Conservation (phyloP, 2,329 filamentous ascomycete species). For the Alternaria postmessia region DNA sequence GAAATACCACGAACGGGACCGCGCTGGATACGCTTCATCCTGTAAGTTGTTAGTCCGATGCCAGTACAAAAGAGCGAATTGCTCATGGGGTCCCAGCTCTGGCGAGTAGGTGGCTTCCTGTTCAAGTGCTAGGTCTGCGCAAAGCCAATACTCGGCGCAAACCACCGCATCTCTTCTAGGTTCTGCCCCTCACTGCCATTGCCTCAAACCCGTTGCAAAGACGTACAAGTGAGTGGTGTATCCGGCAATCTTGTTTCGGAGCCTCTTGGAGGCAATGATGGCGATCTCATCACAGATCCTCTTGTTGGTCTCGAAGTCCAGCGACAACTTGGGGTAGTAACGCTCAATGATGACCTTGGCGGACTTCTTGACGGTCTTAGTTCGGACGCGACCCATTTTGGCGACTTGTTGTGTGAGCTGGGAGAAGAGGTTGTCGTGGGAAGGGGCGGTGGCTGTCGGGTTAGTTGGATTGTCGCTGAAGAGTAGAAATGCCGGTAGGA, state of each 20-base stretch:
- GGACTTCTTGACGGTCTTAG: conserved; percentile 79
- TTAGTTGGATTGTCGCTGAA: conserved; percentile 41
- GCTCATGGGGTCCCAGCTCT: not conserved
- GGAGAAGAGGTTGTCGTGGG: conserved; percentile 30
- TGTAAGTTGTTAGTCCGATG: conserved; percentile 37
- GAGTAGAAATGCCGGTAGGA: conserved; percentile 11
- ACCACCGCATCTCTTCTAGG: conserved; percentile 93
- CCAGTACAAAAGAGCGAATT: not conserved
- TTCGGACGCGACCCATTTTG: conserved; percentile 66
- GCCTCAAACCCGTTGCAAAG: conserved; percentile 67
- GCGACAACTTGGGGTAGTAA: conserved; percentile 86
- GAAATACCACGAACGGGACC: conserved; percentile 99
- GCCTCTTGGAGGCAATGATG: conserved; percentile 98
- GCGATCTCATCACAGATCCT: conserved; percentile 99
- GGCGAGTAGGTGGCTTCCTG: not conserved
- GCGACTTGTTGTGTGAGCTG: conserved; percentile 40
- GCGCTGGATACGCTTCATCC: conserved; percentile 99
- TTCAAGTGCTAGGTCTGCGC: not conserved
- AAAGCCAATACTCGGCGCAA: conserved; percentile 49
- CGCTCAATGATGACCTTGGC: conserved; percentile 99
- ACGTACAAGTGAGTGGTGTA: conserved; percentile 76
- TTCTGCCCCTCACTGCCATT: conserved; percentile 69
- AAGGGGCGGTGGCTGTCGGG: conserved; percentile 39
- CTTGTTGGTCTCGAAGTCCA: conserved; percentile 99
- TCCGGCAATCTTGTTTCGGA: conserved; percentile 93